Evolutionary conservation across 2,329 filamentous ascomycete genomes (phyloP).

Genomic region (Neofusicoccum sp.): DNA sequence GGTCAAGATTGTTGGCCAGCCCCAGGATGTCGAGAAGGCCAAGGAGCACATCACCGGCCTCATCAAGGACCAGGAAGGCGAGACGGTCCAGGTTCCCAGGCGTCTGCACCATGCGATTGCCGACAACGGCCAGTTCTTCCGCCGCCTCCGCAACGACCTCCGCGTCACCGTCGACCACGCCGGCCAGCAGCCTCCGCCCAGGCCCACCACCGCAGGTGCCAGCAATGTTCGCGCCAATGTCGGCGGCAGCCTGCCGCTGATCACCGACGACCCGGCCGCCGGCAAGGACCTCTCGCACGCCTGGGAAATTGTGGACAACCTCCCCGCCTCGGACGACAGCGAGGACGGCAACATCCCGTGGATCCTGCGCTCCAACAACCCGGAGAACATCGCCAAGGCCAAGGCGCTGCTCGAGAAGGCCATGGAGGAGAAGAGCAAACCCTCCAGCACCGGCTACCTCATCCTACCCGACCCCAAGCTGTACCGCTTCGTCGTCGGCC

Average conservation of each 20-base stretch:
- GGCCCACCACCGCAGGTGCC: conserved; percentile 55
- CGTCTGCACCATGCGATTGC: conserved; percentile 79
- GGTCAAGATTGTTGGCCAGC: conserved; percentile 80
- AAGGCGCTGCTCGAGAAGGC: conserved; percentile 71
- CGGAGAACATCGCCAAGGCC: conserved; percentile 79
- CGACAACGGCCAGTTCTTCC: conserved; percentile 92
- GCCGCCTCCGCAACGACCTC: conserved; percentile 78
- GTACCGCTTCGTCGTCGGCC: conserved; percentile 87
- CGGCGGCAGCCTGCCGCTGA: conserved; percentile 73
- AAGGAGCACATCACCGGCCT: conserved; percentile 79
- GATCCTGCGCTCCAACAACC: conserved; percentile 71
- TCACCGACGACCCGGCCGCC: conserved; percentile 75
- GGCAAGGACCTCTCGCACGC: conserved; percentile 65
- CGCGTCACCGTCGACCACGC: conserved; percentile 90
- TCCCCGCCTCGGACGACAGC: conserved; percentile 51
- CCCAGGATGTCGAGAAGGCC: conserved; percentile 76
- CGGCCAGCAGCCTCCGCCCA: conserved; percentile 72
- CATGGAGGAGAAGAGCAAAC: conserved; percentile 68
- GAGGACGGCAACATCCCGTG: conserved; percentile 70
- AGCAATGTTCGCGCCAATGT: conserved; percentile 49
- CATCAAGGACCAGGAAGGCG: conserved; percentile 82
- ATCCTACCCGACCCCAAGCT: conserved; percentile 85
- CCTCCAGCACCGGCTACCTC: conserved; percentile 76
- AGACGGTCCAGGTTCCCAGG: conserved; percentile 80
- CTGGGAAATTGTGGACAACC: conserved; percentile 77